A percentile compares a stretch with the other conserved stretches of the same genome.
These are phyloP conservation scores for Phytophthora palmivora DNA, from an alignment of 352 stramenopile genomes.

Conservation along the genomic window DNA sequence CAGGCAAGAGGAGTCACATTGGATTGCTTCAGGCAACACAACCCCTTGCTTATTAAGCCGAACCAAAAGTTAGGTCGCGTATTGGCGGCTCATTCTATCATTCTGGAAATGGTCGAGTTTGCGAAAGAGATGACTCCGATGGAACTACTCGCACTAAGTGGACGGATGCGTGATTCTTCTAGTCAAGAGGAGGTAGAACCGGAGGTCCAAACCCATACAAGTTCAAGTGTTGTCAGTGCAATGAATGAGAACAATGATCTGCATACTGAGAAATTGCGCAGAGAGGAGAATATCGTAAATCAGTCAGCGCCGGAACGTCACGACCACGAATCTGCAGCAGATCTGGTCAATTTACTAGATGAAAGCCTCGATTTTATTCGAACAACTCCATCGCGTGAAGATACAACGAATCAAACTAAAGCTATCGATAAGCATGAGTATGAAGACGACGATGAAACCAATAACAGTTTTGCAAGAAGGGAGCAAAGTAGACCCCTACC, in stretches of 20 bases:
- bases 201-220: conserved; percentile 1
- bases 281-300: background rate
- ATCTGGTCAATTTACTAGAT: conserved; percentile 68
- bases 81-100: conserved; percentile 74
- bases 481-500: background rate
- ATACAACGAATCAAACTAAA: conserved; percentile 4
- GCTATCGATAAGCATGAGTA: conserved; percentile 6
- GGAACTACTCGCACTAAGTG: conserved; percentile 33
- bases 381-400: conserved; percentile 8
- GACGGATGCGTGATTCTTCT: conserved; percentile 23
- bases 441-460: conserved; percentile 18
- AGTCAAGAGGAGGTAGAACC: conserved; percentile 8
- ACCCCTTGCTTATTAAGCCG: conserved; percentile 71
- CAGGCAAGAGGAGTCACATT: conserved; percentile 57
- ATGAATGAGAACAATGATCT: conserved; percentile 1
- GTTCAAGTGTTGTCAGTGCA: conserved; percentile 1
- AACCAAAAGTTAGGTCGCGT: conserved; percentile 79
- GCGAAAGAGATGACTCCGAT: conserved; percentile 41
- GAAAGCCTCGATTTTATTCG: conserved; percentile 54
- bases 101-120: conserved; percentile 73
- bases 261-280: background rate
- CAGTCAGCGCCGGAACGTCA: conserved; percentile 5
- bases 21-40: conserved; percentile 59
- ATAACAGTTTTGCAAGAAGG: conserved; percentile 3
- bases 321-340: conserved; percentile 26